Base-by-base conservation (phyloP, 2,329 filamentous ascomycete genomes). In the Mariannaea sp. region DNA sequence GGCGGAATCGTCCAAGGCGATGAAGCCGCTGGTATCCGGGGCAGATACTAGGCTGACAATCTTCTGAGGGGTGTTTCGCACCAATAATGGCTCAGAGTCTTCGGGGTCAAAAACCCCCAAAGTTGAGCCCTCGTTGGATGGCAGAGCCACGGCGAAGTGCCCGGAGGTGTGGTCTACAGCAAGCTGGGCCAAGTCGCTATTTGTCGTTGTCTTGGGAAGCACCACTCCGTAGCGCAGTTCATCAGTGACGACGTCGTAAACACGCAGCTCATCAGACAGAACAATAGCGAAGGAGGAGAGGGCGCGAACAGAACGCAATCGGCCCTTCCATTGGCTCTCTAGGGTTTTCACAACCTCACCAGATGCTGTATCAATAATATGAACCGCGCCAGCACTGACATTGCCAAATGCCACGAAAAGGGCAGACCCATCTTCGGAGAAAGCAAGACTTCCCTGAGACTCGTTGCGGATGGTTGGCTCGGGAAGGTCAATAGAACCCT, bases 211-310 rank as follows among this genome's bases (percentile, higher is more conserved):
- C 44, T 77, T 70, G 32, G 73, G 77, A 12, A 92, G 74, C 20
- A 80, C 75, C 44, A 88, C 77, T 42, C 83, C 84, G 65, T 88
- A 91, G 29, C 83, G 81, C 40, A 92, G 78, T 62, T 87, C 81
- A 64, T 96, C 89, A 44, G 85, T 80, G 7, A 97, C 89, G 9
- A 95, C 81, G 70, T 99, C 89, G 78, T 91, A 96, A 29, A 96
- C 86, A 33, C 84, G 79, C 7, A 97, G 78, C 22, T 84, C 81
- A 36, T 87, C 80, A 0, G 90, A 90, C 1, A 96, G 75, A 39
- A 89, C 81, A 52, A 97, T 78, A 14, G 99, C 75, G 66, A 88
- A 87, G 19, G 86, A 85, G 2, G 85, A 87, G 2, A 94, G 73
- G 47, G 95, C 87, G 5, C 80, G 84, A 24, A 95, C 73, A n/a